Percentiles rank a stretch among this genome's conserved stretches.
These are phyloP conservation scores for Candolleomyces aberdarensis DNA, from an alignment of 768 basidiomycete genomes.

Conservation along the genomic window DNA sequence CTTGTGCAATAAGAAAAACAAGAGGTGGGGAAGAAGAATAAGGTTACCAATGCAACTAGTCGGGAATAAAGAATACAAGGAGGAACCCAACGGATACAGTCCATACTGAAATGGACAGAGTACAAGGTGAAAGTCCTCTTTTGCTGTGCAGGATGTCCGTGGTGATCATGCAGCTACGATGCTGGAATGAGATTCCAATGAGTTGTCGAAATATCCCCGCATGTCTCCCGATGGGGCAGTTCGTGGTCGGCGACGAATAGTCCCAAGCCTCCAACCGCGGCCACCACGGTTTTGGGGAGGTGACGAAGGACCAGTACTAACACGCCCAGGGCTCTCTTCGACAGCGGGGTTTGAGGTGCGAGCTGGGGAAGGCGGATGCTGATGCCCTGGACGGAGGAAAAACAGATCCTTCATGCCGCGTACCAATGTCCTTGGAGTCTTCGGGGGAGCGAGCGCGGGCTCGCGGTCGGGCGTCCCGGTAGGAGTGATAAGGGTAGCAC, in stretches of 20 bases:
- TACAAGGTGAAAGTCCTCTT: too few species aligned
- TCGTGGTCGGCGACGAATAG: slow-evolving; percentile 48
- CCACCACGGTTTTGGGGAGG: slow-evolving; percentile 29
- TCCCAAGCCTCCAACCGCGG: slow-evolving; percentile 48
- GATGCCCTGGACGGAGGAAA: slow-evolving; percentile 35
- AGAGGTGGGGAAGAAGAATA: too few species aligned
- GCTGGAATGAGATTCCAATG: too few species aligned
- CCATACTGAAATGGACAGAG: too few species aligned
- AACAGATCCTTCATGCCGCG: slow-evolving; percentile 64
- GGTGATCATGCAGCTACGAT: too few species aligned
- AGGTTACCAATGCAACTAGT: too few species aligned
- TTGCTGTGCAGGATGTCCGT: too few species aligned
- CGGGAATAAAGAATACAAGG: too few species aligned
- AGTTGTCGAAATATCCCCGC: background rate
- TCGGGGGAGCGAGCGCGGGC: slow-evolving; percentile 14
- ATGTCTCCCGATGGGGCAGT: background rate
- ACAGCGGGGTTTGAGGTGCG: background rate
- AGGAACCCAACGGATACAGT: too few species aligned
- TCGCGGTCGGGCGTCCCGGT: background rate
- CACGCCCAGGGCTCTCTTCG: background rate
- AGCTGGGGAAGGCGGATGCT: background rate
- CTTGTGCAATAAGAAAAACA: too few species aligned
- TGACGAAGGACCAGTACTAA: background rate
- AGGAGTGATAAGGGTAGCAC: background rate
- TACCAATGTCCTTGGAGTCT: slow-evolving; percentile 50